Conservation (phyloP, 805 yeast genomes). For the Metschnikowia noctiluminum region DNA sequence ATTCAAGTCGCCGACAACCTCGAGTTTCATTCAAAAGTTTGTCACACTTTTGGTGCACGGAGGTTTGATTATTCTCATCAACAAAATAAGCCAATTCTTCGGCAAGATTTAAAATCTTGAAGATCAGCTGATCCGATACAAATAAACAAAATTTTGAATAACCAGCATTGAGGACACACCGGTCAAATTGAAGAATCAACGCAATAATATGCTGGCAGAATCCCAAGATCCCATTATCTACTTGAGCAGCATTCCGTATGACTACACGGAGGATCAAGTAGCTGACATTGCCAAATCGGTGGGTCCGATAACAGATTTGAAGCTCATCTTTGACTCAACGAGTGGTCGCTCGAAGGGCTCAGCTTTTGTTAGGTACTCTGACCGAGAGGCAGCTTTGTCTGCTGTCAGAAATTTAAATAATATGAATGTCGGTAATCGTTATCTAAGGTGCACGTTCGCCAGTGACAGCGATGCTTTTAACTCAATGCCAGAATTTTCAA, state of each 20-base stretch:
- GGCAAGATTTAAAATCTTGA: not conserved
- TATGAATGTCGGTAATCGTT: conserved; percentile 68
- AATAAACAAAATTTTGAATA: too few species aligned
- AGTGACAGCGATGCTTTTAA: conserved; percentile 38
- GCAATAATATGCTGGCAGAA: conserved; percentile 7
- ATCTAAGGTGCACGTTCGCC: conserved; percentile 71
- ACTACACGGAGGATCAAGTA: conserved; percentile 92
- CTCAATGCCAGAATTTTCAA: conserved; percentile 17
- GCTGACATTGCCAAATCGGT: conserved; percentile 78
- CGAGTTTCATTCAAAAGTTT: too few species aligned
- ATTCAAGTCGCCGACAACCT: too few species aligned
- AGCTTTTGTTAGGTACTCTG: conserved; percentile 81
- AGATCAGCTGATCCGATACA: too few species aligned
- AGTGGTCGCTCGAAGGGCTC: conserved; percentile 91
- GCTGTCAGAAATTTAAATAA: conserved; percentile 88
- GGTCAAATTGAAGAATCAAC: too few species aligned
- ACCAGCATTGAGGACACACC: too few species aligned
- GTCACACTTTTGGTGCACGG: not conserved
- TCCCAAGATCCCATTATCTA: conserved; percentile 42
- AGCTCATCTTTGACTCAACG: conserved; percentile 78
- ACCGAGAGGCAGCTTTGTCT: conserved; percentile 81
- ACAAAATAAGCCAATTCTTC: not conserved
- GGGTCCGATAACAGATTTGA: conserved; percentile 78
- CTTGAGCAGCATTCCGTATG: conserved; percentile 87
- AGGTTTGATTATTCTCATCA: not conserved